Evolutionary conservation across 164 flowering plant species (phyloP).

Genomic region (Macadamia tetraphylla): DNA sequence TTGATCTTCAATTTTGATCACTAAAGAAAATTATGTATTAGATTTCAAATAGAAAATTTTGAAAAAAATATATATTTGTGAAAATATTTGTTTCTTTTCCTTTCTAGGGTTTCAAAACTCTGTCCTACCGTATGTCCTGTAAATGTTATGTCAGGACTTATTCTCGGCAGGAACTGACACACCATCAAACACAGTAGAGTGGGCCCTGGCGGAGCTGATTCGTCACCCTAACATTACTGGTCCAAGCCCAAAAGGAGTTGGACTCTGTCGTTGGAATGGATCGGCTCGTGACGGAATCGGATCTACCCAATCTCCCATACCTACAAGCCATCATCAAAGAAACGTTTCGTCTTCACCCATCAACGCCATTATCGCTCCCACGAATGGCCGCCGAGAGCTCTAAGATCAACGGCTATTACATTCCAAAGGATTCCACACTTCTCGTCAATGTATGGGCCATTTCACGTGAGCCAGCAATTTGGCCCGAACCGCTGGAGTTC

Average conservation of each 20-base stretch:
- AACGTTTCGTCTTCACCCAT: constrained; percentile 83
- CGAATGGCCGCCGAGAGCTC: constrained; percentile 54
- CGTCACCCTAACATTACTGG: constrained; percentile 53
- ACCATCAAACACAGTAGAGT: constrained; percentile 75
- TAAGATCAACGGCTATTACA: constrained; percentile 64
- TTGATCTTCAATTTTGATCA: too few relatives aligned
- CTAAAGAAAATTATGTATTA: too few relatives aligned
- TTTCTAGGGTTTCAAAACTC: too few relatives aligned
- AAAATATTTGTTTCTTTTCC: too few relatives aligned
- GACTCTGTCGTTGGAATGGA: constrained; percentile 64
- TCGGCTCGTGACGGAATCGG: constrained; percentile 55
- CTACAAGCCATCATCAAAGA: constrained; percentile 77
- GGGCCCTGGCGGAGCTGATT: constrained; percentile 80
- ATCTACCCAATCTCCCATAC: constrained; percentile 45
- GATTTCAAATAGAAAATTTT: too few relatives aligned
- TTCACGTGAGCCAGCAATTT: constrained; percentile 61
- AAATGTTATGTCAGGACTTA: constrained; percentile 44
- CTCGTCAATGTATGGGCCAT: constrained; percentile 86
- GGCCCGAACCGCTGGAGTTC: constrained; percentile 68
- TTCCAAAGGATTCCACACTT: constrained; percentile 63
- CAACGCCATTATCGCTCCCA: constrained; percentile 82
- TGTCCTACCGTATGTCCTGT: background rate
- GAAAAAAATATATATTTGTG: too few relatives aligned
- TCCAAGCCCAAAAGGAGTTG: constrained; percentile 45
- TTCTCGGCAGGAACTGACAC: constrained; percentile 87